phyloP scores from a whole-genome alignment of 2,329 filamentous ascomycete genomes.

The Ophiostoma quercus region DNA sequence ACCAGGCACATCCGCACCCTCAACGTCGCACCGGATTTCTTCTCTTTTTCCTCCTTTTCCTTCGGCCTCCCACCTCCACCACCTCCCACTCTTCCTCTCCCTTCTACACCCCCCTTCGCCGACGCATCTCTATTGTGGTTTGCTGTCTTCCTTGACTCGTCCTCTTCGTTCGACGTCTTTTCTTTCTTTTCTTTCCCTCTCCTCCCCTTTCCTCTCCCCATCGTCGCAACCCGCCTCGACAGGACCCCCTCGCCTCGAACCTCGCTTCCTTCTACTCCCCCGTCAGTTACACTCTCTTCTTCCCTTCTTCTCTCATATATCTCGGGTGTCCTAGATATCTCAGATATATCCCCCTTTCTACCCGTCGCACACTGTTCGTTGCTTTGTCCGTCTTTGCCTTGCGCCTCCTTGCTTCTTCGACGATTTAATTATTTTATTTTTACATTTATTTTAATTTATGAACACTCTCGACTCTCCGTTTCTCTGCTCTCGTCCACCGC shows the following conservation, averaged over 20 bases:
- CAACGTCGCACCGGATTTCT: background rate
- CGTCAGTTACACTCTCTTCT: background rate
- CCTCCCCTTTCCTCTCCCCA: background rate
- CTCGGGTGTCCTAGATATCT: background rate
- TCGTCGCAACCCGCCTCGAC: background rate
- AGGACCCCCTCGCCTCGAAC: background rate
- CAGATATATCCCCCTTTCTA: background rate
- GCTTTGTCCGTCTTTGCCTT: slow-evolving; percentile 10
- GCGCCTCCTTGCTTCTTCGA: slow-evolving; percentile 6
- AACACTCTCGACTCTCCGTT: slow-evolving; percentile 7
- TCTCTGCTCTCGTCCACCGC: slow-evolving; percentile 13
- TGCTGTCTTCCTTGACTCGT: slow-evolving; percentile 14
- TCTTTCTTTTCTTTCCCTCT: slow-evolving; percentile 4
- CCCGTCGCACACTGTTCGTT: background rate
- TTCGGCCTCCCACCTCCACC: background rate
- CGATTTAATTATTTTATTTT: background rate
- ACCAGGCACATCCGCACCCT: background rate
- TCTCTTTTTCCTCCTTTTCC: slow-evolving; percentile 14
- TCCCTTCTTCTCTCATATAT: background rate
- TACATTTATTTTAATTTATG: slow-evolving; percentile 15
- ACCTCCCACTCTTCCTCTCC: slow-evolving; percentile 4
- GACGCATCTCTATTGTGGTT: slow-evolving; percentile 1
- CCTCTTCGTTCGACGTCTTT: background rate
- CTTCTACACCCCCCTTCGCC: background rate
- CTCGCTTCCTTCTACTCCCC: background rate